These are phyloP conservation scores for Sorghum bicolor DNA, from an alignment of 176 grass and related monocot genomes.

Conservation along the genomic window Sorghum_bicolor_NCBIv3 NC_012870.2:19763501-19764000, in stretches of 20 bases:
- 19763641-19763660: constrained; percentile 49
- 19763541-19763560: constrained; percentile 56
- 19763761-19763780: constrained; percentile 1
- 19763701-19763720: constrained; percentile 36
- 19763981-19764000: not conserved
- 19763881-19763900: not conserved
- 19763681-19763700: constrained; percentile 44
- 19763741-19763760: constrained; percentile 79
- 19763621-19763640: constrained; percentile 36
- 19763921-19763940: not conserved
- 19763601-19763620: constrained; percentile 51
- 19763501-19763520: constrained; percentile 71
- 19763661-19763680: constrained; percentile 55
- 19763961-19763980: not conserved
- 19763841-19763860: not conserved
- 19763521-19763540: constrained; percentile 61
- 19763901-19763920: not conserved
- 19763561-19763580: constrained; percentile 54
- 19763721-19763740: constrained; percentile 58
- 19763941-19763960: not conserved
- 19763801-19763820: not conserved
- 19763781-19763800: not conserved
- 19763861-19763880: not conserved
- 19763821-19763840: not conserved
- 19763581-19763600: constrained; percentile 51